Base-by-base conservation (phyloP, 2,329 filamentous ascomycete species). In the Fusarium miscanthi region DNA sequence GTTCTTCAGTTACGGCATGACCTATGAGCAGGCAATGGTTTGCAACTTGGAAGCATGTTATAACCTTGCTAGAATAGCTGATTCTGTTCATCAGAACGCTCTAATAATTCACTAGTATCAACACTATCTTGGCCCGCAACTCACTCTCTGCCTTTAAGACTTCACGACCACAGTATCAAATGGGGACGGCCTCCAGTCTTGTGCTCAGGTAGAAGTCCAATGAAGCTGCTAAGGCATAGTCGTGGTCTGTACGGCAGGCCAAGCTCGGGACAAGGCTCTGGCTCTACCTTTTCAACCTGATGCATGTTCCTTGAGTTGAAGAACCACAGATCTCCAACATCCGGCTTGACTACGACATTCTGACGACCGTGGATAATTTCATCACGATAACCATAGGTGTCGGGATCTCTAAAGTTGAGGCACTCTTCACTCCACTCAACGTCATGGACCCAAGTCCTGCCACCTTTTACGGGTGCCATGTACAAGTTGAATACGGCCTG, bases 231-330 rank as follows among this genome's bases (percentile, higher is more conserved):
- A 17, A 58, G 31, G 25, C 54, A 58, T 2, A 58, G 42, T 14
- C 54, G 31, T 49, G 54, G 54, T 19, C 54, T 27, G 21, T 38
- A 49, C 12, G 54, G 31, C 12, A 58, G 33, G 5, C 42, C 33
- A 13, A 58, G 54, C 21, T 58, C 42, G 4, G 23, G 33, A 7
- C 54, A 58, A 4, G 42, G 54, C 23, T 58, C 54, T 23, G 54
- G 54, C 2, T 49, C 42, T 14, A 58, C 54, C 11, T 58, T 58
- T 8, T 58, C 42, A 27, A 58, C 54, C 42, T 58, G 54, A 17
- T 58, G 42, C 54, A 58, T 49, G 19, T 58, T 58, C 16, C 54
- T 58, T n/a, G 54, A 58, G 21, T 58, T 58, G 25, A 58, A 58
- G 31, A 58, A 58, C 54, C 54, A 58, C 8, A 58, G 16, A 6